A percentile compares a stretch with the other conserved stretches of the same genome.
Evolutionary conservation across 768 basidiomycete species (phyloP).

Genomic region (Melanogaster broomeanus): DNA sequence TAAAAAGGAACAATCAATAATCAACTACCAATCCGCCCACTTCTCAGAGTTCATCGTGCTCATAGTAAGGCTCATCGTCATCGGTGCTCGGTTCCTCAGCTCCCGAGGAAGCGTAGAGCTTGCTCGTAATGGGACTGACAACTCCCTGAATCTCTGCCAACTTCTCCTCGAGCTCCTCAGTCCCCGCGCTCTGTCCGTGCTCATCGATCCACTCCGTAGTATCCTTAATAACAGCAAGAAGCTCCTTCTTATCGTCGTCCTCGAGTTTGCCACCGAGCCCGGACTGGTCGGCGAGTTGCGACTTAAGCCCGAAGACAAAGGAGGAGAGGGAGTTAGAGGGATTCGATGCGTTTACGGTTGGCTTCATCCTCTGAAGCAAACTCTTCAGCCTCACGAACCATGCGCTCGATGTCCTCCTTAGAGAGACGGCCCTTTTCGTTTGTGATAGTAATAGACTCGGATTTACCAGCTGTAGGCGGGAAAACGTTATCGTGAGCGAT

Average conservation of each 20-base stretch:
- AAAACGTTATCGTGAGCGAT: background rate
- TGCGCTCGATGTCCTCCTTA: slow-evolving; percentile 91
- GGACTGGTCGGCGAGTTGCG: slow-evolving; percentile 81
- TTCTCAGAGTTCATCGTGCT: slow-evolving; percentile 56
- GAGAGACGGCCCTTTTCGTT: slow-evolving; percentile 94
- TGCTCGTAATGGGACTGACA: slow-evolving; percentile 84
- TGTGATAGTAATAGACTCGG: slow-evolving; percentile 88
- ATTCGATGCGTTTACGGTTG: slow-evolving; percentile 80
- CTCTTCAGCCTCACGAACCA: slow-evolving; percentile 93
- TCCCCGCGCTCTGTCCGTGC: slow-evolving; percentile 69
- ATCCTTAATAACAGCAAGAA: slow-evolving; percentile 83
- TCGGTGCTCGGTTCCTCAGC: slow-evolving; percentile 33
- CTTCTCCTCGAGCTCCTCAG: slow-evolving; percentile 93
- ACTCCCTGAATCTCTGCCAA: slow-evolving; percentile 71
- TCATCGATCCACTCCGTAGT: slow-evolving; percentile 91
- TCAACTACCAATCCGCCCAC: background rate
- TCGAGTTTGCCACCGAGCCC: slow-evolving; percentile 89
- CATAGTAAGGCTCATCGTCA: slow-evolving; percentile 45
- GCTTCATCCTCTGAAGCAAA: slow-evolving; percentile 81
- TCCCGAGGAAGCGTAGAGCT: slow-evolving; percentile 61
- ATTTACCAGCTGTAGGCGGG: slow-evolving; percentile 65
- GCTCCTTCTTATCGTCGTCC: slow-evolving; percentile 81
- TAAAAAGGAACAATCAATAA: slow-evolving; percentile 4
- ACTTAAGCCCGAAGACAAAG: slow-evolving; percentile 86
- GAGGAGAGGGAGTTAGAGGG: slow-evolving; percentile 81